Evolutionary conservation across 129 eudicot genomes (phyloP).

Genomic region (Pseudognaphalium luteoalbum): DNA sequence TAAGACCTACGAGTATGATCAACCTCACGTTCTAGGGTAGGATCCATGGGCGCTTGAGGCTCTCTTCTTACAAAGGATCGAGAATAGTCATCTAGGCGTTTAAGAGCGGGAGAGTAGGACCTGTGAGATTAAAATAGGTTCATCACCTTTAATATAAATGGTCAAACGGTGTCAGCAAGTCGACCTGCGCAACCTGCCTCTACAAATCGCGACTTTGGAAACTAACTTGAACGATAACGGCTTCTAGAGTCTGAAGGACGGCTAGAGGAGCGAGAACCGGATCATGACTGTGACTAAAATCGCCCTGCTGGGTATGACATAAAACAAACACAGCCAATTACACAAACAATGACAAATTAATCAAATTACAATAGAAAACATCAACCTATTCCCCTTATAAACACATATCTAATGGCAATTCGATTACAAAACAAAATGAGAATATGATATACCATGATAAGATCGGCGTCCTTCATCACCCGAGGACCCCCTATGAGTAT

Average conservation of each 20-base stretch:
- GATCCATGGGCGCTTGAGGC: conserved; percentile 38
- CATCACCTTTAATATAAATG: conserved; percentile 7
- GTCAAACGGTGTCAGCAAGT: not conserved
- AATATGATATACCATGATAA: conserved; percentile 37
- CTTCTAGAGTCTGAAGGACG: conserved; percentile 57
- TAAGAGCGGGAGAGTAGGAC: conserved; percentile 54
- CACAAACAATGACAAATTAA: not conserved
- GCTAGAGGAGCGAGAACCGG: conserved; percentile 61
- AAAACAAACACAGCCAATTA: not conserved
- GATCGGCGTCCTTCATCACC: conserved; percentile 52
- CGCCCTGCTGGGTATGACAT: conserved; percentile 37
- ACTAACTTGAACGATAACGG: conserved; percentile 62
- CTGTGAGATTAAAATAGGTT: conserved; percentile 28
- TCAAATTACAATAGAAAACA: not conserved
- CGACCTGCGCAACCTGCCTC: too few relatives aligned
- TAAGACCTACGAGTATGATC: conserved; percentile 35
- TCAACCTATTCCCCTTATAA: not conserved
- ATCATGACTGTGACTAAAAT: conserved; percentile 50
- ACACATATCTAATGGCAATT: not conserved
- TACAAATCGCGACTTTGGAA: not conserved
- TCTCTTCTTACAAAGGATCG: conserved; percentile 41
- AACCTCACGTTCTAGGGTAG: conserved; percentile 32
- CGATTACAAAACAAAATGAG: not conserved
- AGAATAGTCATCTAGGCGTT: conserved; percentile 42
- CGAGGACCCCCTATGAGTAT: conserved; percentile 52